These are phyloP conservation scores for Helminthosporium solani DNA, from an alignment of 2,329 filamentous ascomycete species.

Conservation along the genomic window DNA sequence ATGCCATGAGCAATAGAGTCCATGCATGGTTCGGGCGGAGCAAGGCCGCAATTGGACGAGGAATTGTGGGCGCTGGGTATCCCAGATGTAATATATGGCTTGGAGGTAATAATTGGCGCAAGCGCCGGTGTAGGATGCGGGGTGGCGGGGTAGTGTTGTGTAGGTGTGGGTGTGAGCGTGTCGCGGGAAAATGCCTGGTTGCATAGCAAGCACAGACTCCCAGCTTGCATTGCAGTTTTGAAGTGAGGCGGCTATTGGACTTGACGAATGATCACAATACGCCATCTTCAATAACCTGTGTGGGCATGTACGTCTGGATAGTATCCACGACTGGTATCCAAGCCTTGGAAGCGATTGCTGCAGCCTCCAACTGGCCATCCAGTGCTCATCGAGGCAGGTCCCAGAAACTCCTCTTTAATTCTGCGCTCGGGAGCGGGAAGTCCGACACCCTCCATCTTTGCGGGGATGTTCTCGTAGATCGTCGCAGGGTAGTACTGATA, in stretches of 20 bases:
- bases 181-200: constrained; percentile 3
- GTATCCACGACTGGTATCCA: constrained; percentile 50
- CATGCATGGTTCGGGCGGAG: constrained; percentile 24
- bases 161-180: neutral
- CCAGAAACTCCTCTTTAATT: constrained; percentile 48
- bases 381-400: constrained; percentile 28
- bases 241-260: constrained; percentile 14
- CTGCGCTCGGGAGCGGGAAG: constrained; percentile 39
- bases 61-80: constrained; percentile 8
- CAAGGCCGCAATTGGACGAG: constrained; percentile 12
- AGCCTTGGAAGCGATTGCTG: constrained; percentile 49
- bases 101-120: constrained; percentile 11
- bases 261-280: constrained; percentile 11
- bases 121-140: constrained; percentile 7
- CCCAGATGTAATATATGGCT: constrained; percentile 18
- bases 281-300: constrained; percentile 37
- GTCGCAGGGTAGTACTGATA: constrained; percentile 51
- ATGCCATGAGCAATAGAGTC: constrained; percentile 17
- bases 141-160: constrained; percentile 4
- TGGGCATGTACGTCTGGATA: constrained; percentile 48
- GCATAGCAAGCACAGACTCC: neutral
- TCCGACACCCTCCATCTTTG: constrained; percentile 31
- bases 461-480: constrained; percentile 45
- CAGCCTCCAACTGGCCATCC: constrained; percentile 44
- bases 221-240: constrained; percentile 5